These are phyloP conservation scores for Diaporthe australafricana DNA, from an alignment of 2,329 filamentous ascomycete genomes.

Conservation along the genomic window DNA sequence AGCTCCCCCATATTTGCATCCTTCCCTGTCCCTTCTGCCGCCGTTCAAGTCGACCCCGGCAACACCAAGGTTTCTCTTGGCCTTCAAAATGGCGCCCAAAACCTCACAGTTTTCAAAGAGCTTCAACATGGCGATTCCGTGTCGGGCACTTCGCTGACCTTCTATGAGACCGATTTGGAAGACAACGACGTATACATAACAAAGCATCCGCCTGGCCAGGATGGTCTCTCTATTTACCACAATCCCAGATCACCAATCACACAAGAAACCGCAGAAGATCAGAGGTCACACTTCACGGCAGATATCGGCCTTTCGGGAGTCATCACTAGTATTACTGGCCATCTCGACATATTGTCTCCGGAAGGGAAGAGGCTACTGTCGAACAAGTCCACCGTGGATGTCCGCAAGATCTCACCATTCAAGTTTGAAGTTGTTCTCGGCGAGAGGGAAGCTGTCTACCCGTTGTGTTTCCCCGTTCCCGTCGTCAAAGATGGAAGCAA, in stretches of 20 bases:
- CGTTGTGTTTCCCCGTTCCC: slow-evolving; percentile 54
- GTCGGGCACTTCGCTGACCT: slow-evolving; percentile 35
- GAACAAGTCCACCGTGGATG: slow-evolving; percentile 50
- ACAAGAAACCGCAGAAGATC: neutral
- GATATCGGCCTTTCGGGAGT: slow-evolving; percentile 46
- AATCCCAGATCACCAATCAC: neutral
- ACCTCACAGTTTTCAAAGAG: slow-evolving; percentile 40
- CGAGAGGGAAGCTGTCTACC: slow-evolving; percentile 44
- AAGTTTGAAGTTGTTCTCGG: slow-evolving; percentile 55
- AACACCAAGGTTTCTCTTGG: slow-evolving; percentile 48
- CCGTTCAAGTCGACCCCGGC: slow-evolving; percentile 49
- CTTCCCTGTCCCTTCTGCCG: slow-evolving; percentile 52
- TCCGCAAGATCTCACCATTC: slow-evolving; percentile 54
- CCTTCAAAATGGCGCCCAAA: slow-evolving; percentile 44
- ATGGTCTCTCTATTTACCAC: slow-evolving; percentile 40
- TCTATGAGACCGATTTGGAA: slow-evolving; percentile 48
- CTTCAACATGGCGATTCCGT: slow-evolving; percentile 41
- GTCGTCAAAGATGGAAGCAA: slow-evolving; percentile 49
- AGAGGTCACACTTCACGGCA: slow-evolving; percentile 43
- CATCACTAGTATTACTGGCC: slow-evolving; percentile 53
- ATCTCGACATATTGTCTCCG: slow-evolving; percentile 51
- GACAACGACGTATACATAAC: slow-evolving; percentile 51
- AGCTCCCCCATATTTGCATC: slow-evolving; percentile 53
- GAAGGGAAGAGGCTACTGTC: slow-evolving; percentile 51
- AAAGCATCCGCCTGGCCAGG: slow-evolving; percentile 50